These are phyloP conservation scores for Triticum aestivum DNA, from an alignment of 176 grass and related monocot genomes.

Conservation along the genomic window IWGSC_CS_RefSeq_v2.1 NC_057808.1:73656133-73656632, in stretches of 20 bases:
- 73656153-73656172: not conserved
- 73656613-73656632: slow-evolving; percentile 28
- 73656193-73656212: slow-evolving; percentile 27
- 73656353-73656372: slow-evolving; percentile 64
- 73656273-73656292: slow-evolving; percentile 35
- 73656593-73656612: slow-evolving; percentile 20
- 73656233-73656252: slow-evolving; percentile 25
- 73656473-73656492: slow-evolving; percentile 28
- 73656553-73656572: slow-evolving; percentile 19
- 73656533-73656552: slow-evolving; percentile 4
- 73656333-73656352: slow-evolving; percentile 48
- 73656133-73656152: slow-evolving; percentile 48
- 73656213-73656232: slow-evolving; percentile 52
- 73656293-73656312: slow-evolving; percentile 42
- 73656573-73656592: slow-evolving; percentile 30
- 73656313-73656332: slow-evolving; percentile 41
- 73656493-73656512: slow-evolving; percentile 34
- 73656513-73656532: slow-evolving; percentile 10
- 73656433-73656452: slow-evolving; percentile 18
- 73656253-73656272: slow-evolving; percentile 29
- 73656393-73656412: slow-evolving; percentile 20
- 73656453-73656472: slow-evolving; percentile 11
- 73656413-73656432: slow-evolving; percentile 14
- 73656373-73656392: slow-evolving; percentile 23
- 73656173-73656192: not conserved